Base-by-base conservation (phyloP, 441 rosid genomes). In the Aleurites moluccanus region DNA sequence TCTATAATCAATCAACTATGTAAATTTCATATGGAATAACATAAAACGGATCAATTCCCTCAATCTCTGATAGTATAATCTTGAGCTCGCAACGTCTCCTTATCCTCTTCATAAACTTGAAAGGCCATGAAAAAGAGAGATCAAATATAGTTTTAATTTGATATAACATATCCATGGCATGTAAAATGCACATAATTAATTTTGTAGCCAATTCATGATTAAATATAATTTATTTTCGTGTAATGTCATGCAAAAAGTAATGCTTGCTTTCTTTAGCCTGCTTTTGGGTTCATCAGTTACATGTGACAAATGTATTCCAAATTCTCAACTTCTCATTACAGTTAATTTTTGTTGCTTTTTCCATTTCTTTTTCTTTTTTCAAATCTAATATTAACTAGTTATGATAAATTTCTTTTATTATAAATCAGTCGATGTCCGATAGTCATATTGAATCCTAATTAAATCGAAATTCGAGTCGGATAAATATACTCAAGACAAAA, bases 1-100 rank as follows among this genome's bases (percentile, higher is more conserved):
- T 21, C n/a, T n/a, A 56, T 59, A 1, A 28, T 13, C 5, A 21
- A 23, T 21, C 10, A n/a, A 21, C 3, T 7, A 38, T 66, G 50
- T 64, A 63, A 1, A 73, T 1, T 69, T 62, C 67, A 25, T 53
- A 64, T 3, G 78, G 57, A 55, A 76, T 52, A 63, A 56, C 50
- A 40, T 23, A 70, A 2, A 52, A 64, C 3, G 74, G 70, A 50
- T 63, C 74, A 44, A 69, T 50, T 21, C 61, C 70, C 49, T 21
- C 47, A 10, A 56, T 76, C 79, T 76, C 74, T 18, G 55, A 69
- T 2, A 76, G 45, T 60, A 69, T 38, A 16, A 76, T 27, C 42
- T 53, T 35, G 6, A 69, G 47, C 45, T 76, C 53, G 50, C 62
- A 42, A 2, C 61, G n/a, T 33, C 71, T 64, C 57, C 50, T 25